phyloP scores from a whole-genome alignment of 2,329 filamentous ascomycete genomes.

The Macroventuria anomochaeta region DNA sequence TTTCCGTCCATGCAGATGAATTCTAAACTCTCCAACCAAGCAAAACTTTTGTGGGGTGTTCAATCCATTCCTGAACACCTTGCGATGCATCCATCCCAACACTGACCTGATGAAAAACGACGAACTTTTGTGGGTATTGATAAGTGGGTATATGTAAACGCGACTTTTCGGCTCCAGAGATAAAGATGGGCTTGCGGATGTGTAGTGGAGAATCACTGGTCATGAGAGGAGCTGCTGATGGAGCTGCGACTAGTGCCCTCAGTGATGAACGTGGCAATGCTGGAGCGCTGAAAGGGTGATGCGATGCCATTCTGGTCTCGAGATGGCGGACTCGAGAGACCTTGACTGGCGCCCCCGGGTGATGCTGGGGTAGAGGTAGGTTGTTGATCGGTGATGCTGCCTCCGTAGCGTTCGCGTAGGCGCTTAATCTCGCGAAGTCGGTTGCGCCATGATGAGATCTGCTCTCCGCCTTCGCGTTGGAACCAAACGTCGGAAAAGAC shows the following conservation, averaged over 20 bases:
- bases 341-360: constrained; percentile 23
- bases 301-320: constrained; percentile 36
- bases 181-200: constrained; percentile 4
- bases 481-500: constrained; percentile 94
- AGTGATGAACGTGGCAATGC: constrained; percentile 45
- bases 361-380: constrained; percentile 30
- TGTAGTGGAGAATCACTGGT: constrained; percentile 15
- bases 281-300: constrained; percentile 44
- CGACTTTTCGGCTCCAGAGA: constrained; percentile 8
- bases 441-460: constrained; percentile 88
- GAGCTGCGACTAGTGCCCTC: constrained; percentile 49
- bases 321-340: constrained; percentile 37
- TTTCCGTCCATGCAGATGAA: neutral
- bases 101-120: neutral
- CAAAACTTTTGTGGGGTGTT: constrained; percentile 11
- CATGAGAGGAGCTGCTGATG: constrained; percentile 45
- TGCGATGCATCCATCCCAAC: constrained; percentile 6
- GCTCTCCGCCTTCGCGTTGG: constrained; percentile 76
- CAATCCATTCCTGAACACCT: constrained; percentile 8
- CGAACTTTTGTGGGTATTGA: constrained; percentile 18
- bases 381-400: constrained; percentile 16
- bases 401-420: constrained; percentile 68
- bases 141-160: constrained; percentile 19
- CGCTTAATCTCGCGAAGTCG: constrained; percentile 84
- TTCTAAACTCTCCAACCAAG: neutral